Base-by-base conservation (phyloP, 2,329 filamentous ascomycete species). In the Kalaharituber pfeilii region DNA sequence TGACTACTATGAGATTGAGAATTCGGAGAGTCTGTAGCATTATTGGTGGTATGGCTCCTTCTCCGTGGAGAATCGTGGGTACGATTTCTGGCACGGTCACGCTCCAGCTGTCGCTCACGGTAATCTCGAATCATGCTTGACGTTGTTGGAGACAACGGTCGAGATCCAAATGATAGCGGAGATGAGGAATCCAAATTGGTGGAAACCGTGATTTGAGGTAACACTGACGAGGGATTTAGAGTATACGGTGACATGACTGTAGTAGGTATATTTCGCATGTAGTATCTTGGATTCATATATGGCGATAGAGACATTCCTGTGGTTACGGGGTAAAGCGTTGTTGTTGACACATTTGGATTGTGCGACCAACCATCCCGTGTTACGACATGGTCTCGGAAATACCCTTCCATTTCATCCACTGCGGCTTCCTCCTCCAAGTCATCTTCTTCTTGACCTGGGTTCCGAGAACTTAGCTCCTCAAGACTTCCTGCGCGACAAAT, bases 21-120 rank as follows among this genome's bases (percentile, higher is more conserved):
- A 56, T 30, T 52, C 54, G 33, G 54, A 55, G 36, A 58, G 56
- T 36, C 57, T 54, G 27, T 39, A 52, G 28, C 56, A 59, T 36
- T 57, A 57, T 20, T 56, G 56, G 25, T 59, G 59, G 20, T 52
- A 56, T 24, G 58, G 56, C 20, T 61, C 59, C 57, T 50, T 24
- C 59, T 54, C 22, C 59, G 52, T 25, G 59, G 57, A 7, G 52
- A 51, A 18, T 60, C 59, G 30, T 55, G 53, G 18, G 54, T 59
- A 22, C 53, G 59, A 44, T 57, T 54, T 33, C 58, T 53, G 13
- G 56, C 55, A 39, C 59, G 56, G 28, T 61, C 59, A 27, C 54
- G 58, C 29, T 61, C 59, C 15, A 58, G 42, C 15, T 51, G 49
- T 25, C 53, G 11, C 42, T 61, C 59, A 49, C 56, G 58, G 24